Evolutionary conservation across 768 basidiomycete species (phyloP), one percentile per base, ranked within the genome.

Genomic region (Pilatotrama ljubarskyi): DNA sequence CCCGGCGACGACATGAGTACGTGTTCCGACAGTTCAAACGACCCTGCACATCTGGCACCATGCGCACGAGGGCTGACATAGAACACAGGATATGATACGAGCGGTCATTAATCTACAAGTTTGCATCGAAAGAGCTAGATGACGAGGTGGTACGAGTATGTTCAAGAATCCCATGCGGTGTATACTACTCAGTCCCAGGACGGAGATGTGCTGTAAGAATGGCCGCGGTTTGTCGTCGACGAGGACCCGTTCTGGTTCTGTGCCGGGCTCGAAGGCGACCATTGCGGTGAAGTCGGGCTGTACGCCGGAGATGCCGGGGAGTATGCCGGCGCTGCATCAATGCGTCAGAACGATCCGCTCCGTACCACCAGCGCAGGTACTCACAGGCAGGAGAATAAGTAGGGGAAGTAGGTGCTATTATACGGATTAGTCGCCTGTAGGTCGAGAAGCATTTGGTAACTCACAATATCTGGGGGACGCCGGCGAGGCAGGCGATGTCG

Each of bases 401-500:
- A 1, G 91, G 91, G 4, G 91, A 93, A 8, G 91, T 91, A 15
- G 91, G 91, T 58, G 91, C 91, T 93, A 65, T 6, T 10, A 41
- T 25, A 60, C 49, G 58, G 46, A 18, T 58, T 32, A 37, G 26
- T 18, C 7, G 35, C 13, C 13, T 26, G n/a, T 11, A 20, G 43
- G 18, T 26, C 24, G 3, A 22, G 1, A 10, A 38, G 13, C 22
- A 20, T 50, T 22, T 0, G 22, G 6, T 11, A 5, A 79, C 91
- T 64, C 75, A 93, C 92, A 93, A 72, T 93, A 93, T 82, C 90
- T 91, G 55, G 95, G 95, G 36, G 93, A 95, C 2, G 95, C 84
- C 0, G 95, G 95, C 2, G 92, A 94, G 8, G 88, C 84, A n/a
- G 95, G 95, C 3, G 93, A 95, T 0, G 95, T 93, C 2, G 95